These are phyloP conservation scores for Tillandsia leiboldiana DNA, from an alignment of 176 grass and related monocot species.

Conservation along the genomic window DNA sequence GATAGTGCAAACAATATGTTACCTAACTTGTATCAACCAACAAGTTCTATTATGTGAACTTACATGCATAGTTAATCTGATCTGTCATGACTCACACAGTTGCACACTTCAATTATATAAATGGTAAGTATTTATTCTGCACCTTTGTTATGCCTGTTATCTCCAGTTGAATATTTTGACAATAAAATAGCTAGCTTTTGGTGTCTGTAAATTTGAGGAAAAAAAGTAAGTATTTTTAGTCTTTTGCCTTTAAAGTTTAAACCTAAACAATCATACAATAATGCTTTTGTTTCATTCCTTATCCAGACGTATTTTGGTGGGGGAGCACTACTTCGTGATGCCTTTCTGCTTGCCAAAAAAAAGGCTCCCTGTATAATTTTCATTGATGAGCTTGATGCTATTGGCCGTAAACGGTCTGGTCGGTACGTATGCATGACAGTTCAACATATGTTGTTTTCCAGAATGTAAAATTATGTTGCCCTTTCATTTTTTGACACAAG, in stretches of 20 bases:
- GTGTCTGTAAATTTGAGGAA: not conserved
- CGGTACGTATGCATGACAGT: constrained; percentile 29
- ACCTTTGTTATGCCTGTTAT: not conserved
- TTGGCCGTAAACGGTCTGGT: constrained; percentile 84
- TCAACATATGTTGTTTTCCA: not conserved
- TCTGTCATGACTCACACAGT: not conserved
- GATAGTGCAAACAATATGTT: not conserved
- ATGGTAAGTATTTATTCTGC: not conserved
- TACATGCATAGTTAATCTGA: not conserved
- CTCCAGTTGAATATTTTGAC: not conserved
- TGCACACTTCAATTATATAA: not conserved
- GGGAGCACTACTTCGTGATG: constrained; percentile 87
- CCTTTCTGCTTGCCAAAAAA: constrained; percentile 87
- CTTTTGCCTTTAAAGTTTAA: not conserved
- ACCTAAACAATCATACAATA: not conserved
- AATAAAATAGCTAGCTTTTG: not conserved
- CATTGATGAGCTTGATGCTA: constrained; percentile 94
- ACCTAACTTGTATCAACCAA: not conserved
- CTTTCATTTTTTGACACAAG: not conserved
- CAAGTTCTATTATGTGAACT: not conserved
- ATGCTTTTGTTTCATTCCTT: constrained; percentile 3
- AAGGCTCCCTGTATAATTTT: constrained; percentile 93
- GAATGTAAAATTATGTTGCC: not conserved
- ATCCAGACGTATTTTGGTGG: constrained; percentile 89
- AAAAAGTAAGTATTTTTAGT: not conserved